These are phyloP conservation scores for Botryotinia globosa DNA, from an alignment of 2,329 filamentous ascomycete species.

Conservation along the genomic window DNA sequence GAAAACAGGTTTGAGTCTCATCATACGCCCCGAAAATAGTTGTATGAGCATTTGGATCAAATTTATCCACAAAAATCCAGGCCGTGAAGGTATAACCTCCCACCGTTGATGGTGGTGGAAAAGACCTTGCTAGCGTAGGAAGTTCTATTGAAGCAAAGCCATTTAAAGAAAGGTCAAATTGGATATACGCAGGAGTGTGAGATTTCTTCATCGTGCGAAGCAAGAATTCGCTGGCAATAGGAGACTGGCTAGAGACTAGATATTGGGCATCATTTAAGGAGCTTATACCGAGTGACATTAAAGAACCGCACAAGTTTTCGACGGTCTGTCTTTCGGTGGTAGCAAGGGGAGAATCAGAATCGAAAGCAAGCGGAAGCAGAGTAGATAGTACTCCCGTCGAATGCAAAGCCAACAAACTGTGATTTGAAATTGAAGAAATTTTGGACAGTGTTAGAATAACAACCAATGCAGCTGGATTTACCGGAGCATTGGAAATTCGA, in stretches of 20 bases:
- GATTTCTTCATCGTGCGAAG: slow-evolving; percentile 72
- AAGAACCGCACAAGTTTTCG: slow-evolving; percentile 62
- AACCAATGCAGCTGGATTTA: slow-evolving; percentile 57
- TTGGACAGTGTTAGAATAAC: slow-evolving; percentile 49
- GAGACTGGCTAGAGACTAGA: slow-evolving; percentile 55
- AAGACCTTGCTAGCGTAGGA: slow-evolving; percentile 76
- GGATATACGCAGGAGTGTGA: slow-evolving; percentile 77
- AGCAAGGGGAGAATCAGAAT: slow-evolving; percentile 49
- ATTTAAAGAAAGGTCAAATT: slow-evolving; percentile 86
- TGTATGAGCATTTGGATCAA: slow-evolving; percentile 81
- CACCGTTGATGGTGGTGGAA: slow-evolving; percentile 74
- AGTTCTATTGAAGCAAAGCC: slow-evolving; percentile 91
- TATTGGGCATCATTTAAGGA: slow-evolving; percentile 79
- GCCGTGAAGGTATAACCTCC: slow-evolving; percentile 84
- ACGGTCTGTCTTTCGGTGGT: slow-evolving; percentile 57
- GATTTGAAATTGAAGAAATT: slow-evolving; percentile 61
- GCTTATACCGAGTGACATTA: slow-evolving; percentile 75
- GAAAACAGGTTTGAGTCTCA: slow-evolving; percentile 84
- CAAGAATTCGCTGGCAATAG: slow-evolving; percentile 64
- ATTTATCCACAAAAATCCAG: slow-evolving; percentile 86
- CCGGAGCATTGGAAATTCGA: slow-evolving; percentile 43
- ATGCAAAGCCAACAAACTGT: slow-evolving; percentile 70
- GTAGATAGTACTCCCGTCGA: slow-evolving; percentile 67
- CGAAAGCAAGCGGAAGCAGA: slow-evolving; percentile 62
- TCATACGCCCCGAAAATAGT: slow-evolving; percentile 97